Evolutionary conservation across 441 rosid species (phyloP).

Genomic region (Adansonia rubrostipa): DNA sequence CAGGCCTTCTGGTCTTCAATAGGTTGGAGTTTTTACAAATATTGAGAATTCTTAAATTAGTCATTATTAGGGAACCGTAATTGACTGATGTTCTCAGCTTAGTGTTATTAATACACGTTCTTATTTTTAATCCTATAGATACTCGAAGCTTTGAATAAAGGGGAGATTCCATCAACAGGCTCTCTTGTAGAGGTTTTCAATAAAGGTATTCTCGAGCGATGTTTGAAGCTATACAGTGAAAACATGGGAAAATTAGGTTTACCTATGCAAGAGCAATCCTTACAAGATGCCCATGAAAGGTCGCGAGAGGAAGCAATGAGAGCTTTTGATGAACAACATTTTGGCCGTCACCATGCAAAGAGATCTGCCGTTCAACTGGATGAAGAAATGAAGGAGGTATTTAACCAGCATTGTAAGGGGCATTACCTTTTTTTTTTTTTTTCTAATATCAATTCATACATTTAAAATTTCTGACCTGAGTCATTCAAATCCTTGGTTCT

Average conservation of each 20-base stretch:
- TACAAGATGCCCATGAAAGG: constrained; percentile 68
- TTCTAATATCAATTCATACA: no score
- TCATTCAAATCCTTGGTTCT: neutral
- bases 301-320: constrained; percentile 61
- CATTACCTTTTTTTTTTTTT: neutral
- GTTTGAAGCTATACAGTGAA: constrained; percentile 80
- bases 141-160: constrained; percentile 94
- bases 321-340: constrained; percentile 87
- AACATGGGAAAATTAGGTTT: constrained; percentile 61
- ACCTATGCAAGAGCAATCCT: constrained; percentile 68
- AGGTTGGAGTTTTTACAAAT: neutral
- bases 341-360: constrained; percentile 93
- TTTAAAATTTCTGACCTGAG: neutral
- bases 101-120: constrained; percentile 13
- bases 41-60: constrained; percentile 1
- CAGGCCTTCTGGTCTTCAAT: neutral
- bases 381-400: constrained; percentile 85
- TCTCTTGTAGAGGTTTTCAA: constrained; percentile 97
- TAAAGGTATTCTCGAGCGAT: constrained; percentile 84
- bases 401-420: constrained; percentile 7
- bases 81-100: neutral
- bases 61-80: neutral
- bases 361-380: constrained; percentile 76
- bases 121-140: constrained; percentile 58
- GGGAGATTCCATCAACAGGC: constrained; percentile 99